phyloP scores from a whole-genome alignment of 2,329 filamentous ascomycete genomes.

The Neofusicoccum parvum region DNA sequence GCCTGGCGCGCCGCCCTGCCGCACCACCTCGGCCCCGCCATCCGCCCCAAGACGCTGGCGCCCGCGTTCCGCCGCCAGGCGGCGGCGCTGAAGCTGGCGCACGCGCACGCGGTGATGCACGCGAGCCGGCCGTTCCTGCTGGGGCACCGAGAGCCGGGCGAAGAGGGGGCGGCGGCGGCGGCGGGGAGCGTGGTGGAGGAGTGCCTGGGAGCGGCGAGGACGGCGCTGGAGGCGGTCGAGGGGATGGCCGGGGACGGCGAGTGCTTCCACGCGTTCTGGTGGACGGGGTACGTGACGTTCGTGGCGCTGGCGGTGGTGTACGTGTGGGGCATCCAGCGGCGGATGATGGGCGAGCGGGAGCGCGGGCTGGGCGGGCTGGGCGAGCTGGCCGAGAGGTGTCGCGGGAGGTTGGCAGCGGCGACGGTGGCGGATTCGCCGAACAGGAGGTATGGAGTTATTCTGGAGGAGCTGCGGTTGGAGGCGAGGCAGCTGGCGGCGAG shows the following conservation, averaged over 20 bases:
- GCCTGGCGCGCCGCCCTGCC: conserved; percentile 41
- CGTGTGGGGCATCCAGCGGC: conserved; percentile 51
- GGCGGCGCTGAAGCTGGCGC: conserved; percentile 34
- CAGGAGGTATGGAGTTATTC: conserved; percentile 51
- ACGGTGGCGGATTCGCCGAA: conserved; percentile 51
- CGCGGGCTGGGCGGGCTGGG: conserved; percentile 33
- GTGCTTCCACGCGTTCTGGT: conserved; percentile 50
- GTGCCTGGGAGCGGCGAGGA: conserved; percentile 47
- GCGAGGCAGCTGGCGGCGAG: conserved; percentile 32
- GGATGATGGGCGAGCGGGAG: not conserved
- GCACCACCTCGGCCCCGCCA: conserved; percentile 43
- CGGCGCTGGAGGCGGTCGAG: conserved; percentile 41
- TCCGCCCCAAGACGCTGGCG: conserved; percentile 50
- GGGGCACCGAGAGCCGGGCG: conserved; percentile 21
- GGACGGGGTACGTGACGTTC: conserved; percentile 53
- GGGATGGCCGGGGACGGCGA: conserved; percentile 40
- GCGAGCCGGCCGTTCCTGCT: conserved; percentile 38
- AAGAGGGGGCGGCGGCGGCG: conserved; percentile 32
- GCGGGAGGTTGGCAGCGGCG: conserved; percentile 48
- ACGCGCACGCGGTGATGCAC: conserved; percentile 38
- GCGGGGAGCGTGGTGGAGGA: conserved; percentile 47
- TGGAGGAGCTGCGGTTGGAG: conserved; percentile 49
- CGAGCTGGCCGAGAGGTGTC: conserved; percentile 46
- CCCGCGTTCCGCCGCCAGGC: conserved; percentile 44
- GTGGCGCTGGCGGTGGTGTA: conserved; percentile 53